Conservation (phyloP, 2,329 filamentous ascomycete genomes). For the Coniochaeta ligniaria region DNA sequence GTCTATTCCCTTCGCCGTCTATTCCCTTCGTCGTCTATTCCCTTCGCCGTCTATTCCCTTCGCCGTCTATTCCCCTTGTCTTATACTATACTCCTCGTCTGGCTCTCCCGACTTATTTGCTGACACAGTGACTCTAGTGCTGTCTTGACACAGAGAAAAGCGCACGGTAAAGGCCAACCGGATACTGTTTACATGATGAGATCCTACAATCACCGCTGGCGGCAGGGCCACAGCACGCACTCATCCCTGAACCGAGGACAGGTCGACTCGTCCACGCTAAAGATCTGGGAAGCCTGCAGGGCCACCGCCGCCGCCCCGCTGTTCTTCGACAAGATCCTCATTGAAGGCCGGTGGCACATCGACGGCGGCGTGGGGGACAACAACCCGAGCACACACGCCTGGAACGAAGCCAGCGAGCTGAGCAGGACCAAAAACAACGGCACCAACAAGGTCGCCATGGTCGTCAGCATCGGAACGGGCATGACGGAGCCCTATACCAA, state of each 20-base stretch:
- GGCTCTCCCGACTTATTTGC: background rate
- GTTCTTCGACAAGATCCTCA: constrained; percentile 1
- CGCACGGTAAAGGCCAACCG: background rate
- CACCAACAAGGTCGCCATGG: background rate
- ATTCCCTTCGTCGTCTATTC: background rate
- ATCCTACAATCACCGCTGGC: background rate
- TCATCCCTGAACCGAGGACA: background rate
- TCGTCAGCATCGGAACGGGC: constrained; percentile 2
- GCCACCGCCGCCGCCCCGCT: background rate
- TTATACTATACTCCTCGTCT: background rate
- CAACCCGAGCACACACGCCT: background rate
- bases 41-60: background rate
- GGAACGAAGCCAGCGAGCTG: constrained; percentile 1
- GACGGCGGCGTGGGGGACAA: constrained; percentile 3
- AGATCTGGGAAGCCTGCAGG: constrained; percentile 2
- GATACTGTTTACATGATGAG: background rate
- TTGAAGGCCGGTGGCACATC: background rate
- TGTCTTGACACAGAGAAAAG: background rate
- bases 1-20: background rate
- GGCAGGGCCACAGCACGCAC: background rate
- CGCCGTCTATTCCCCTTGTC: too few species aligned
- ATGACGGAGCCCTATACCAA: background rate
- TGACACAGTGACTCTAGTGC: background rate
- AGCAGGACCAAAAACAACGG: background rate
- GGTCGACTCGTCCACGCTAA: background rate